Conservation (phyloP, 2,329 filamentous ascomycete species). For the Cercospora sp. region DNA sequence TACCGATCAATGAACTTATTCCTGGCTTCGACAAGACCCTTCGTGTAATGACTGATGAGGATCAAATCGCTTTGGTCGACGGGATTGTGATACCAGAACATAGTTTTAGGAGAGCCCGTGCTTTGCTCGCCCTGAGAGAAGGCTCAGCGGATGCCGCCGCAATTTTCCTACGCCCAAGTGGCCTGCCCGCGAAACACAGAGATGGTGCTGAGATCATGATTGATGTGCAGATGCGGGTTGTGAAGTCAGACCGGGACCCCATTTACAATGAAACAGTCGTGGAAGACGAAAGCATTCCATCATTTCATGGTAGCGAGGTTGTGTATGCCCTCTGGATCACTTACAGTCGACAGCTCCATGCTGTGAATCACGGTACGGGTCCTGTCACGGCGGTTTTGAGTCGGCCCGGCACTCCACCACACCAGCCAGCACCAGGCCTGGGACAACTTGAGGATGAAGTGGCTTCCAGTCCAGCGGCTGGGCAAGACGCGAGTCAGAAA, state of each 20-base stretch:
- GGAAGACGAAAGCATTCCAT: constrained; percentile 59
- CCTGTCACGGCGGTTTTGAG: constrained; percentile 64
- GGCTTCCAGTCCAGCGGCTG: background rate
- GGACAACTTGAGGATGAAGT: constrained; percentile 13
- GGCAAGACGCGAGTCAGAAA: background rate
- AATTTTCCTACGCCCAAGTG: constrained; percentile 79
- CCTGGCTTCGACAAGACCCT: constrained; percentile 85
- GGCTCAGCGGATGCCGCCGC: constrained; percentile 73
- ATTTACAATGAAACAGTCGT: constrained; percentile 63
- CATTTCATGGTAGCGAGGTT: constrained; percentile 66
- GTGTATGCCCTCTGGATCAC: constrained; percentile 97
- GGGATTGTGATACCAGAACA: constrained; percentile 97
- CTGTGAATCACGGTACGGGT: constrained; percentile 62
- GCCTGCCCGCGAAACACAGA: constrained; percentile 79
- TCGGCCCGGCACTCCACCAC: constrained; percentile 68
- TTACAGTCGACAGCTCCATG: constrained; percentile 89
- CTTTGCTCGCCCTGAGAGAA: constrained; percentile 78
- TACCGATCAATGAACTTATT: constrained; percentile 75
- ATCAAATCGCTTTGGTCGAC: constrained; percentile 78
- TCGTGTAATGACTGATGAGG: constrained; percentile 78
- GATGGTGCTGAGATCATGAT: constrained; percentile 91
- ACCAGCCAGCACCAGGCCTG: constrained; percentile 57
- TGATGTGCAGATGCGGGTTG: constrained; percentile 93
- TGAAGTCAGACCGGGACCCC: constrained; percentile 75
- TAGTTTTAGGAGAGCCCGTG: constrained; percentile 85